phyloP scores from a whole-genome alignment of 2,329 filamentous ascomycete species.

The Phialophora expanda region DNA sequence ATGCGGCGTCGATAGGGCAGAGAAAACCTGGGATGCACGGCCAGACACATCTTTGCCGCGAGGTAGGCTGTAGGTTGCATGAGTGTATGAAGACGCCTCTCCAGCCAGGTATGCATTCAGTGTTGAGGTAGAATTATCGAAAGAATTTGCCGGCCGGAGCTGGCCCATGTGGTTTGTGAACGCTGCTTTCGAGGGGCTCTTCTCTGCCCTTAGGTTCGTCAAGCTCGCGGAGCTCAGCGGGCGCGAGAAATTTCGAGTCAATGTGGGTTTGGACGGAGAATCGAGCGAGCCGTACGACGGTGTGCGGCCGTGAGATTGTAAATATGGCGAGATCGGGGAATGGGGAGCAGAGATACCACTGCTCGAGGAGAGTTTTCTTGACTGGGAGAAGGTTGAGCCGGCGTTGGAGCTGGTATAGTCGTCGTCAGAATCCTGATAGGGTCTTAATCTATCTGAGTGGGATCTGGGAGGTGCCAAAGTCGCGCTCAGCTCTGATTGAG shows the following conservation, averaged over 20 bases:
- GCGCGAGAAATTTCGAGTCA: slow-evolving; percentile 81
- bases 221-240: slow-evolving; percentile 73
- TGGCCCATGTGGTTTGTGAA: slow-evolving; percentile 28
- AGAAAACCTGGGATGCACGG: slow-evolving; percentile 66
- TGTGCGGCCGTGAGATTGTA: slow-evolving; percentile 71
- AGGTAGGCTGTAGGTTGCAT: slow-evolving; percentile 82
- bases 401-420: slow-evolving; percentile 66
- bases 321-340: slow-evolving; percentile 68
- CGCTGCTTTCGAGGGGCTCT: slow-evolving; percentile 33
- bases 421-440: slow-evolving; percentile 71
- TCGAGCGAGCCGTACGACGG: slow-evolving; percentile 84
- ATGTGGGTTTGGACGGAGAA: slow-evolving; percentile 52
- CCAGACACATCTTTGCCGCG: slow-evolving; percentile 76
- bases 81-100: slow-evolving; percentile 74
- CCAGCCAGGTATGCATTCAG: slow-evolving; percentile 33
- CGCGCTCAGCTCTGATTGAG: slow-evolving; percentile 29
- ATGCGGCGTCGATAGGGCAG: slow-evolving; percentile 60
- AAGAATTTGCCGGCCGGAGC: slow-evolving; percentile 33
- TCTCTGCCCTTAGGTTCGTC: slow-evolving; percentile 32
- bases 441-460: slow-evolving; percentile 26
- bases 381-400: slow-evolving; percentile 67
- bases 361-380: slow-evolving; percentile 78
- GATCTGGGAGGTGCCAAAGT: slow-evolving; percentile 35
- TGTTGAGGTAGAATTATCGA: slow-evolving; percentile 36
- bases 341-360: slow-evolving; percentile 66